Evolutionary conservation across 2,329 filamentous ascomycete genomes (phyloP), one percentile per base, ranked within the genome.

Genomic region (Trichoderma polysporum): DNA sequence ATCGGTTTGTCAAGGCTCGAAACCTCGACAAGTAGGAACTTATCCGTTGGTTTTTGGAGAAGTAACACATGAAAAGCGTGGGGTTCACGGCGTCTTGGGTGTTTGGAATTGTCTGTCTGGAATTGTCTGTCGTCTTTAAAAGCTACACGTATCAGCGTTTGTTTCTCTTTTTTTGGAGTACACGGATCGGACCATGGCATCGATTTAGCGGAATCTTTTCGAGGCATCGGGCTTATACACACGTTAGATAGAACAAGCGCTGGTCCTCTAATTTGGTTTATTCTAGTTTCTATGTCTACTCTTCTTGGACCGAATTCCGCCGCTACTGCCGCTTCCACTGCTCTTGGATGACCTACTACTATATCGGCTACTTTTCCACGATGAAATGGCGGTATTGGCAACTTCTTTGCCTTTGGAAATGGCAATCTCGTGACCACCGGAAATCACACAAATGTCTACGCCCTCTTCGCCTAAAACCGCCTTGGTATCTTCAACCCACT

Each of bases 351-450:
- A 22, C 3, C 37, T 59, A 17, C 39, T 37, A n/a, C 50, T 13
- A 9, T 57, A 31, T 29, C 50, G n/a, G 31, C 29, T 37, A 27
- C 37, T 39, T 67, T 49, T 52, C 80, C 79, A 81, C 47, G 77
- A 76, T 31, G 71, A 69, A 19, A 79, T 72, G 7, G 76, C 74
- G 19, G 76, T 70, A 17, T 81, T 76, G 1, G 86, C 87, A 66
- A 92, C 83, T 64, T 88, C 84, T 10, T 81, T 78, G 2, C 86
- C 86, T 66, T 83, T 84, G 13, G 85, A 85, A 69, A 92, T 87
- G 1, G 88, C 88, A 68, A 93, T 80, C 73, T 92, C 90, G 74
- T 93, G 91, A 0, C 90, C 90, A 4, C 86, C 89, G 27, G 86
- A 82, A 17, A 92, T 73, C 27, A 85, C 78, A 49, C 82, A 79